Evolutionary conservation across 345 rosid genomes (phyloP), one percentile per base, ranked within the genome.

Genomic region (Acer yangbiense): DNA sequence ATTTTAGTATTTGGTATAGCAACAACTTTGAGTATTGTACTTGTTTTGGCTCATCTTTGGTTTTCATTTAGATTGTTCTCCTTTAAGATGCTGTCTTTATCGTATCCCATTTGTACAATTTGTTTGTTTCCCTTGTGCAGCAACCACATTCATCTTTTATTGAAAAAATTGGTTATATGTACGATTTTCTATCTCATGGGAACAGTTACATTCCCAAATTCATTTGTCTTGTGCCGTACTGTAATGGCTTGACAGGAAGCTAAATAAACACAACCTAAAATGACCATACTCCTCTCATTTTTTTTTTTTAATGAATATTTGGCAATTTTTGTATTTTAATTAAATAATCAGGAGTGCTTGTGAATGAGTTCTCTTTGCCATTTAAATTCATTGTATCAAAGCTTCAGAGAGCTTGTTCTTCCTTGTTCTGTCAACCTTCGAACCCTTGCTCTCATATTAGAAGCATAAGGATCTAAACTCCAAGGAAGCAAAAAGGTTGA

Each of bases 41-140:
- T 67, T 78, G 44, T 52, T 18, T 55, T 10, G 67, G 61, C 66
- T 74, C 21, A 4, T 54, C n/a, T 13, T 18, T 65, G 16, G 9
- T 52, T 32, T 55, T 57, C 23, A 12, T 46, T 27, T 41, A 1
- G 14, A 21, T 39, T 23, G 29, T 17, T 72, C 20, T 77, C 75
- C 67, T 72, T 65, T 32, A 75, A 48, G 73, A 50, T 70, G 62
- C 27, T 50, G 25, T 58, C 25, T 58, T 21, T 57, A 20, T 35
- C 20, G 39, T 58, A 13, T 73, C 44, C 75, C 52, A n/a, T 55
- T 32, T 10, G 5, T 32, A 57, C 46, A 17, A 29, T 29, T 29
- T 29, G 14, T 73, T 62, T 50, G 63, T 75, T 65, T 65, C 67
- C 48, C 48, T 72, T 32, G 43, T 43, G 58, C 25, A 3, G 69